These are phyloP conservation scores for Boletus semigastroideus DNA, from an alignment of 1,284 basidiomycete species.

Conservation along the genomic window DNA sequence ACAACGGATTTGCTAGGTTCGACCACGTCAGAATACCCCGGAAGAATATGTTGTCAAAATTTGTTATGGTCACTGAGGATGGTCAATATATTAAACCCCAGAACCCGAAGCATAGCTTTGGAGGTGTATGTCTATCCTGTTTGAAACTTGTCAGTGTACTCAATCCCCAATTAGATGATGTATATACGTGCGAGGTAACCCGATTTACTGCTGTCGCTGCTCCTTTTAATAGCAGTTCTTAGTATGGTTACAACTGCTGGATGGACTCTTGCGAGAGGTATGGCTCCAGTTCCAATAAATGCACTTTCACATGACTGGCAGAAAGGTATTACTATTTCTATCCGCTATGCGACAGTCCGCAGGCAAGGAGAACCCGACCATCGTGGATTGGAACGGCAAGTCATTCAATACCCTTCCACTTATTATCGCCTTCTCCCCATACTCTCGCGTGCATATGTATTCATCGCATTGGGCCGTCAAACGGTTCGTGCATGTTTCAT, in stretches of 20 bases:
- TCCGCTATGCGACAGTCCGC: constrained; percentile 73
- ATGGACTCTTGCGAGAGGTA: constrained; percentile 62
- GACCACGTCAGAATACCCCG: constrained; percentile 72
- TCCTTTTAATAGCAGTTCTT: neutral
- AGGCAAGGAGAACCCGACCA: constrained; percentile 60
- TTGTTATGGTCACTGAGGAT: constrained; percentile 67
- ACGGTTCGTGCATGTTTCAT: constrained; percentile 46
- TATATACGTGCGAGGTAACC: constrained; percentile 62
- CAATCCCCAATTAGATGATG: constrained; percentile 51
- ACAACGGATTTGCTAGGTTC: constrained; percentile 76
- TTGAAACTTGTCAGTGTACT: neutral
- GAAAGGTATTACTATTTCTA: constrained; percentile 68
- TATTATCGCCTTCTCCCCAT: constrained; percentile 71
- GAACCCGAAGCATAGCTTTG: constrained; percentile 75
- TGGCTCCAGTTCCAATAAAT: neutral
- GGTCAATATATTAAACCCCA: constrained; percentile 70
- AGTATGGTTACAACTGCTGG: constrained; percentile 64
- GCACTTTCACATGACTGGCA: neutral
- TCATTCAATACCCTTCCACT: constrained; percentile 69
- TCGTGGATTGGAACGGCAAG: constrained; percentile 60
- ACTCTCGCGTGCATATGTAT: constrained; percentile 70
- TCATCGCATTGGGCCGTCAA: constrained; percentile 61
- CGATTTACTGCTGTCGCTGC: neutral
- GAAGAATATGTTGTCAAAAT: constrained; percentile 74
- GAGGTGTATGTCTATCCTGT: constrained; percentile 53